Conservation (phyloP, 371 early-diverging fungal genomes). For the Mucor indicus region DNA sequence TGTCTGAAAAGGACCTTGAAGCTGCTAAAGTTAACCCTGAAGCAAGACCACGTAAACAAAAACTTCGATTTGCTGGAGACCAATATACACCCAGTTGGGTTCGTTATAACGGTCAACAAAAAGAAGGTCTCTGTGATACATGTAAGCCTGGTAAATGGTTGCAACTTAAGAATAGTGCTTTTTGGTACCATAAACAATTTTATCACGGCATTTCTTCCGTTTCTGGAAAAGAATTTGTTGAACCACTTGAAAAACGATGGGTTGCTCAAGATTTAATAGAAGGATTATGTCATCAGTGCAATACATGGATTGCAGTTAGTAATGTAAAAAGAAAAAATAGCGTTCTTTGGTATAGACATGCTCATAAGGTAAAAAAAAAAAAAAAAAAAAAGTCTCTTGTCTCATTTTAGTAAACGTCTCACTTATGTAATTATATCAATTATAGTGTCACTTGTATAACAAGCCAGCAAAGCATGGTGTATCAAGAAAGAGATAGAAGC, state of each 20-base stretch:
- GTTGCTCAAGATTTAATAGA: constrained; percentile 68
- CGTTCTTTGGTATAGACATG: constrained; percentile 83
- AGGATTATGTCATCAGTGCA: constrained; percentile 87
- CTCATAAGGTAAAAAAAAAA: not conserved
- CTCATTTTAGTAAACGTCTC: no score
- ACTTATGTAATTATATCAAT: not conserved
- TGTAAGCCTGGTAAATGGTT: constrained; percentile 88
- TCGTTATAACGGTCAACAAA: constrained; percentile 70
- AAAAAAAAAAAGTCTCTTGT: no score
- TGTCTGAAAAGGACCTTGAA: constrained; percentile 46
- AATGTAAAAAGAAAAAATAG: constrained; percentile 76
- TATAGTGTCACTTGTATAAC: constrained; percentile 82
- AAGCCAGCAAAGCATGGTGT: constrained; percentile 66
- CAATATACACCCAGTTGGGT: constrained; percentile 90
- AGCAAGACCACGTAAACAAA: constrained; percentile 64
- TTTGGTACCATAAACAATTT: constrained; percentile 93
- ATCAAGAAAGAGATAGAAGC: constrained; percentile 19
- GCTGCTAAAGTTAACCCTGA: constrained; percentile 37
- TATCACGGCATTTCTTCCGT: constrained; percentile 87
- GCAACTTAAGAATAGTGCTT: constrained; percentile 90
- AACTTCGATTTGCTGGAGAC: constrained; percentile 71
- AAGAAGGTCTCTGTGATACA: constrained; percentile 88
- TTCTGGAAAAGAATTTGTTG: constrained; percentile 75
- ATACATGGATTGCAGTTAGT: constrained; percentile 79
- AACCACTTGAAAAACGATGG: constrained; percentile 73